Evolutionary conservation across 768 basidiomycete species (phyloP).

Genomic region (Gymnopilus junonius): DNA sequence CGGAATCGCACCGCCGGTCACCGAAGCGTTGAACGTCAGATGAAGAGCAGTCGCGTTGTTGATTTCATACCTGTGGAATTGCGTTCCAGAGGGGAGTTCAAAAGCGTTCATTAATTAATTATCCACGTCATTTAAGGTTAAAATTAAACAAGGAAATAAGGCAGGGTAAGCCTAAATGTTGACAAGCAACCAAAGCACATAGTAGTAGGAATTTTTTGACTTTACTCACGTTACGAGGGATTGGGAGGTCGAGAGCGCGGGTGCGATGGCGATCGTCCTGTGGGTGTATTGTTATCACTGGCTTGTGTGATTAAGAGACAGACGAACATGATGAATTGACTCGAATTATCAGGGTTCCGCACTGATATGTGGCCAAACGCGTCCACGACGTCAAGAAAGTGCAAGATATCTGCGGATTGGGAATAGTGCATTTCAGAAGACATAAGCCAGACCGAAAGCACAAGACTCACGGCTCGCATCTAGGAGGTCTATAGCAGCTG

Average conservation of each 20-base stretch:
- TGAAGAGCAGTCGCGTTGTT: constrained; percentile 22
- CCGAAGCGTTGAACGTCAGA: constrained; percentile 22
- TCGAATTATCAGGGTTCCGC: constrained; percentile 25
- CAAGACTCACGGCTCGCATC: constrained; percentile 8
- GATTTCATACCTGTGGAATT: constrained; percentile 24
- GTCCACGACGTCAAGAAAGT: constrained; percentile 22
- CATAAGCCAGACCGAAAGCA: not conserved
- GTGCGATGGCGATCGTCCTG: constrained; percentile 25
- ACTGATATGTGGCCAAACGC: constrained; percentile 25
- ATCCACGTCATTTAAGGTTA: not conserved
- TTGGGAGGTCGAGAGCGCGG: constrained; percentile 20
- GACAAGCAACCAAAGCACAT: too few relatives aligned
- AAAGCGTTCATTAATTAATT: not conserved
- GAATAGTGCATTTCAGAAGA: not conserved
- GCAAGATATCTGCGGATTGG: constrained; percentile 20
- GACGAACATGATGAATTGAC: constrained; percentile 23
- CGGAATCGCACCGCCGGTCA: constrained; percentile 18
- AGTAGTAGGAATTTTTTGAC: too few relatives aligned
- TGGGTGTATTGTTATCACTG: not conserved
- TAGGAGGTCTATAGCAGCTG: constrained; percentile 12
- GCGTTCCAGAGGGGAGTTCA: not conserved
- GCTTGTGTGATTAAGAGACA: not conserved
- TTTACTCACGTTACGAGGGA: constrained; percentile 24
- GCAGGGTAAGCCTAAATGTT: too few relatives aligned
- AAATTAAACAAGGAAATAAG: too few relatives aligned